phyloP scores from a whole-genome alignment of 345 rosid species.

The Jatropha curcas region DNA sequence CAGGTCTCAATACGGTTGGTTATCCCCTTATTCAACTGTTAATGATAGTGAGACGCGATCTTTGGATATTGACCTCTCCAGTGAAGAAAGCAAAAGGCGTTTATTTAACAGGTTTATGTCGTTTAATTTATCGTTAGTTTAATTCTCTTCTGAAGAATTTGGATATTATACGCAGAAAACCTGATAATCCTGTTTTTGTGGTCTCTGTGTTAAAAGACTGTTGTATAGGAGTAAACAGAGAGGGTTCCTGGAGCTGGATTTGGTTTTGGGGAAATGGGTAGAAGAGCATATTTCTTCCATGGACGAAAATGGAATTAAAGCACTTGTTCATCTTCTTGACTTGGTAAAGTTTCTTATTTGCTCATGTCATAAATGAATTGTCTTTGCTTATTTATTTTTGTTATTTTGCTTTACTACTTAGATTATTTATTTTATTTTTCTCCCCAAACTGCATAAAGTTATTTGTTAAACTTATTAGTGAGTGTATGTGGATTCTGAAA shows the following conservation, averaged over 20 bases:
- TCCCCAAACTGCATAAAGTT: neutral
- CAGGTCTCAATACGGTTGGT: constrained; percentile 49
- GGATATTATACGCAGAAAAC: neutral
- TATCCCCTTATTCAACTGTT: constrained; percentile 45
- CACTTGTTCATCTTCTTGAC: constrained; percentile 79
- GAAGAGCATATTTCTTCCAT: constrained; percentile 68
- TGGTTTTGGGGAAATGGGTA: constrained; percentile 93
- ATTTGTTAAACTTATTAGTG: no score
- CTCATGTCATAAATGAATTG: neutral
- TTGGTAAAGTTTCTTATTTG: constrained; percentile 46
- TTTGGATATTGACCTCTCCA: constrained; percentile 58
- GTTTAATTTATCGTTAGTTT: neutral
- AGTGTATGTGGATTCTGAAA: neutral
- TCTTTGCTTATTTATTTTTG: neutral
- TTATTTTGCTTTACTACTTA: neutral
- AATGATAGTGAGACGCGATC: constrained; percentile 29
- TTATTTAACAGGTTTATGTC: constrained; percentile 60
- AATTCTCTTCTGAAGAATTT: neutral
- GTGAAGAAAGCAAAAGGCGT: constrained; percentile 70
- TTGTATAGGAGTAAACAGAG: constrained; percentile 94
- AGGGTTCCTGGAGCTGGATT: constrained; percentile 90
- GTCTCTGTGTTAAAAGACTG: constrained; percentile 38
- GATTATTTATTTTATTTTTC: neutral
- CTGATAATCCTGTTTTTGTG: neutral
- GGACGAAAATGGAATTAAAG: constrained; percentile 68